Evolutionary conservation across 257 asterid genomes (phyloP).

Genomic region (Salvia miltiorrhiza): DNA sequence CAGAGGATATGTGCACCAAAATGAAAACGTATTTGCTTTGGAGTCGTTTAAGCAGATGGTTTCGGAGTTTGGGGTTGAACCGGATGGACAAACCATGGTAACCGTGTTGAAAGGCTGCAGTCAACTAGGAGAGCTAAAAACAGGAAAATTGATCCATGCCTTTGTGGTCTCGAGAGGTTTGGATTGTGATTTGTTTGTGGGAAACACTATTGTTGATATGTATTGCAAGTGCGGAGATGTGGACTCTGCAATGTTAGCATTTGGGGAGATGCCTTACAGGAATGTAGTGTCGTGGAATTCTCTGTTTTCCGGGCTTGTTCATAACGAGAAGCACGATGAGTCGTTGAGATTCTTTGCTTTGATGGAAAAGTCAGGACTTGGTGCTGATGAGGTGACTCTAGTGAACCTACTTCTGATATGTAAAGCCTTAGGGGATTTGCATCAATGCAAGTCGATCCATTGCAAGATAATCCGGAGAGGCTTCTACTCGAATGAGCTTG

Average conservation of each 20-base stretch:
- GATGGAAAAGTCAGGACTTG: slow-evolving; percentile 49
- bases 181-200: slow-evolving; percentile 60
- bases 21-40: slow-evolving; percentile 37
- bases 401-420: slow-evolving; percentile 68
- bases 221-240: slow-evolving; percentile 73
- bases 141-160: slow-evolving; percentile 61
- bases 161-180: slow-evolving; percentile 53
- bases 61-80: slow-evolving; percentile 36
- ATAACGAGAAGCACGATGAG: slow-evolving; percentile 49
- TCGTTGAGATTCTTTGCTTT: slow-evolving; percentile 50
- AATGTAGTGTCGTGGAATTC: slow-evolving; percentile 82
- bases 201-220: slow-evolving; percentile 70
- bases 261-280: slow-evolving; percentile 52
- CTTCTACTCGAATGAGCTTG: slow-evolving; percentile 59
- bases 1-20: slow-evolving; percentile 44
- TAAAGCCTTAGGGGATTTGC: slow-evolving; percentile 47
- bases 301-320: slow-evolving; percentile 67
- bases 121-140: slow-evolving; percentile 37
- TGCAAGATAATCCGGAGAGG: slow-evolving; percentile 48
- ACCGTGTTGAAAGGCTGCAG: slow-evolving; percentile 69
- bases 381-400: slow-evolving; percentile 72
- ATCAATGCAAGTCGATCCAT: slow-evolving; percentile 62
- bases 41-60: slow-evolving; percentile 55
- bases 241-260: slow-evolving; percentile 54
- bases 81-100: slow-evolving; percentile 69